Evolutionary conservation across 164 flowering plant species (phyloP), one percentile per base, ranked within the genome.

Genomic region (Vitis rotundifolia): DNA sequence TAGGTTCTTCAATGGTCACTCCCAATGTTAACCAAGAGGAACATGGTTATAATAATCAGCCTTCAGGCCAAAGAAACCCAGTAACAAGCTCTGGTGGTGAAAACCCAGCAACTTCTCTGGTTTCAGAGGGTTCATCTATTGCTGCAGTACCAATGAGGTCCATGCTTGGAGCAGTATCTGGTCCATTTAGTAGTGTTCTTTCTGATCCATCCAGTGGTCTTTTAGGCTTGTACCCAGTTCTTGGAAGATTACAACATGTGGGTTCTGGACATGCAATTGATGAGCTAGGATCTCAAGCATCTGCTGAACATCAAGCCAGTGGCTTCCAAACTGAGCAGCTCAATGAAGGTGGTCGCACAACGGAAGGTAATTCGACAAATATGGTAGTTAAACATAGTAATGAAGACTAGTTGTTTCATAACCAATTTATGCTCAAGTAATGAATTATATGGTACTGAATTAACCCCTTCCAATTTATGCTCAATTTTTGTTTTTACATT

Each of bases 151-250:
- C 97, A 52, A 49, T 91, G 48, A 84, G 97, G 77, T 85, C 92
- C 60, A 80, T 89, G 76, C 82, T 89, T 74, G 87, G 92, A 52
- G 86, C 96, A 57, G 80, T 90, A 62, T 94, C 94, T 71, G 87
- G 83, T 67, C 58, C 82, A 64, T 73, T 77, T 47, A 63, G 76
- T 52, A 87, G 73, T 60, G 22, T 78, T 66, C 64, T 85, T 50
- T 68, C 88, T 29, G 87, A 86, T 67, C 72, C 85, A 16, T 59
- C 89, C 64, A 77, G 83, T 72, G 66, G 83, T 80, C 70, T 89
- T 19, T 28, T 82, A 12, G 94, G 94, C 11, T 69, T 88, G 65
- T 70, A 84, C 58, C 98, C 96, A 8, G 80, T 89, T 69, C 75
- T 94, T 68, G 88, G 88, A 62, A 87, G 97, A 76, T 76, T 89